These are phyloP conservation scores for Mentha longifolia DNA, from an alignment of 257 asterid species.

Conservation along the genomic window DNA sequence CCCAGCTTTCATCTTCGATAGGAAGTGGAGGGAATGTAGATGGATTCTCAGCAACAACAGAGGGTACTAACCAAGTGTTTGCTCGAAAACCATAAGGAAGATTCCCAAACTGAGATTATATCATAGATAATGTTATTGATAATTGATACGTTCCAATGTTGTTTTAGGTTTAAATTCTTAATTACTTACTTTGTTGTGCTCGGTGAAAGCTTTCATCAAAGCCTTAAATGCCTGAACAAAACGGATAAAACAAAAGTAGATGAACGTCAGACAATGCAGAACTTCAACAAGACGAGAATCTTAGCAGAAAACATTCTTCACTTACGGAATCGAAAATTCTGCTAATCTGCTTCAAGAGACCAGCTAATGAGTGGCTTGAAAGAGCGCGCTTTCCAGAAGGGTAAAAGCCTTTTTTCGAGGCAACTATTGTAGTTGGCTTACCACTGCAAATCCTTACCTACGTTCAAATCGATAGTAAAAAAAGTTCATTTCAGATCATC, in stretches of 20 bases:
- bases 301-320: slow-evolving; percentile 7
- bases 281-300: background rate
- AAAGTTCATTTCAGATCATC: slow-evolving; percentile 12
- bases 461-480: slow-evolving; percentile 24
- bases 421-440: slow-evolving; percentile 81
- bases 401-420: slow-evolving; percentile 72
- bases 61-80: slow-evolving; percentile 78
- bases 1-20: slow-evolving; percentile 76
- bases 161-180: slow-evolving; percentile 15
- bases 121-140: slow-evolving; percentile 23
- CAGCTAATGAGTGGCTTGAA: slow-evolving; percentile 67
- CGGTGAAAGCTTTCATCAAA: slow-evolving; percentile 77
- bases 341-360: slow-evolving; percentile 77
- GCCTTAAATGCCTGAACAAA: slow-evolving; percentile 70
- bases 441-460: slow-evolving; percentile 82
- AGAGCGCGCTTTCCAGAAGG: slow-evolving; percentile 72
- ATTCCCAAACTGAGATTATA: slow-evolving; percentile 65
- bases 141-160: slow-evolving; percentile 9
- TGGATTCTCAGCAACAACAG: slow-evolving; percentile 63
- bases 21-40: slow-evolving; percentile 69
- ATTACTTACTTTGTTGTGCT: slow-evolving; percentile 76
- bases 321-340: slow-evolving; percentile 75
- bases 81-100: slow-evolving; percentile 87
- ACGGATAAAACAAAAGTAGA: background rate
- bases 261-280: slow-evolving; percentile 16